phyloP scores from a whole-genome alignment of 371 early-diverging fungal genomes.

The Rhizopus sp. region DNA sequence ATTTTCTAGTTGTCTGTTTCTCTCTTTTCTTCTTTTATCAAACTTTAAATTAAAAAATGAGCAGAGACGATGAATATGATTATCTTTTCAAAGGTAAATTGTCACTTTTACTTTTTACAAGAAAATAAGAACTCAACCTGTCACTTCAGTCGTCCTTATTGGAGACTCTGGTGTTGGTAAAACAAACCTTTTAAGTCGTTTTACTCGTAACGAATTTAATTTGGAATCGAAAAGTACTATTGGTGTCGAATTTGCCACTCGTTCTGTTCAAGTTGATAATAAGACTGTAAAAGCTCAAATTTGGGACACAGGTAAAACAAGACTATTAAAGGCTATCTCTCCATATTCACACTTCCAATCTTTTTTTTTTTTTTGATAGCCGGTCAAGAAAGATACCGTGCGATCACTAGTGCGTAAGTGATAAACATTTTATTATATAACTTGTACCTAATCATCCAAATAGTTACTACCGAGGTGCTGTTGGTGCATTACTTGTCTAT shows the following conservation, averaged over 20 bases:
- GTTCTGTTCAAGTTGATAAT: conserved; percentile 92
- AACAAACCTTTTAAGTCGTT: conserved; percentile 96
- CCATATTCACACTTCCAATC: background rate
- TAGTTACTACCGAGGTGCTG: conserved; percentile 98
- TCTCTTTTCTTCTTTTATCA: no score
- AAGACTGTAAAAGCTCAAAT: conserved; percentile 99
- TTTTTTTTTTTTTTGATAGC: conserved; percentile 51
- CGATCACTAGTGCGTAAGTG: conserved; percentile 85
- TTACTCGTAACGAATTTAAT: conserved; percentile 97
- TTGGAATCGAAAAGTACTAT: no score
- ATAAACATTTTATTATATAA: background rate
- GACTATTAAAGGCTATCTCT: background rate
- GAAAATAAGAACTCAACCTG: no score
- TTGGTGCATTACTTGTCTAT: conserved; percentile 97
- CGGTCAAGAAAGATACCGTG: conserved; percentile 86
- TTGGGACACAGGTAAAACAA: conserved; percentile 79
- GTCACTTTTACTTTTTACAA: background rate
- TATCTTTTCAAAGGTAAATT: conserved; percentile 35
- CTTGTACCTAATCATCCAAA: no score
- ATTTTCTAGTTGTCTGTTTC: no score
- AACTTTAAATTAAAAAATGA: no score
- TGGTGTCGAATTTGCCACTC: conserved; percentile 98
- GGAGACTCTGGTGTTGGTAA: conserved; percentile 99
- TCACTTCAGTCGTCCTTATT: conserved; percentile 94
- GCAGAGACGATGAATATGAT: conserved; percentile 35